Evolutionary conservation across 2,329 filamentous ascomycete species (phyloP), one percentile per base, ranked within the genome.

Genomic region (Xylariaceae sp.): DNA sequence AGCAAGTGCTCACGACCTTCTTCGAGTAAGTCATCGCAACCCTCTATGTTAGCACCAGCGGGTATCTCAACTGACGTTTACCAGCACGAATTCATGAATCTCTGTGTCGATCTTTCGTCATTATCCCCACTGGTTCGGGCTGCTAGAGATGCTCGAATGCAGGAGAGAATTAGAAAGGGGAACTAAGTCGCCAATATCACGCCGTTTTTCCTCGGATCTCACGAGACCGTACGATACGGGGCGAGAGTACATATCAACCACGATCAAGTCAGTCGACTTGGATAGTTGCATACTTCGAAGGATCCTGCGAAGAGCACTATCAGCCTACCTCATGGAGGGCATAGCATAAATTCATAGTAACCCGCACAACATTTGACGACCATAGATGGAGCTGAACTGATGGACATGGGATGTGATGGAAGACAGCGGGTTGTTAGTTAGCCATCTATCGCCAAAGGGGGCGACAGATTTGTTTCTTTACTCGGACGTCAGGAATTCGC

Each of bases 1-100:
- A 75, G 92, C 92, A 45, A 96, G 91, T 71, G 94, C 94, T 42
- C 90, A 96, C 75, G 93, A 97, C 78, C 77, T 99, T 62, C 80
- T 99, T 68, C 87, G 90, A 78, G 94, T 97, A 82, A 78, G 89
- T 80, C 51, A 44, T 23, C 35, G 48, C 48, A 34, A 54, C 11
- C 54, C 58, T 4, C 72, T 23, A 18, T 50, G 15, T 54, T 57
- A 53, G 9, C 23, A 17, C 9, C 13, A 2, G n/a, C 48, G 18
- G 13, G 39, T 49, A 10, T 44, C 42, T 35, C n/a, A 23, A 59
- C 70, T 72, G 61, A 73, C 58, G 17, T 15, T 23, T 30, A 62
- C 47, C 68, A 92, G 89, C 89, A 92, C 70, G 86, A 89, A 11
- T 92, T 92, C 73, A 91, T 92, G 87, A 86, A 86, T 70, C 74